These are phyloP conservation scores for Neonectria magnoliae DNA, from an alignment of 2,329 filamentous ascomycete genomes.

Conservation along the genomic window DNA sequence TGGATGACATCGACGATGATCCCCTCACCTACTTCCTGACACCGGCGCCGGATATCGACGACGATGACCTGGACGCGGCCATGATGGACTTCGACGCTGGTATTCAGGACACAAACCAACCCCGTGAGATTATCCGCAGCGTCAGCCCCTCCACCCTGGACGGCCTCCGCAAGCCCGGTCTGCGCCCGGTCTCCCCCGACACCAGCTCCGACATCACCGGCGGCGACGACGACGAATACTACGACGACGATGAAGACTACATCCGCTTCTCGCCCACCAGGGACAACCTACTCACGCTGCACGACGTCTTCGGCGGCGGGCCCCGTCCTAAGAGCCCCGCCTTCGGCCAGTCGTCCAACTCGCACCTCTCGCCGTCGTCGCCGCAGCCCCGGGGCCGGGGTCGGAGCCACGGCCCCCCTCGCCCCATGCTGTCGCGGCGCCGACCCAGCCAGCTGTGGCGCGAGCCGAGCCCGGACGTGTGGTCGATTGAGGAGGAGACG, in stretches of 20 bases:
- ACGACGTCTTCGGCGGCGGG: slow-evolving; percentile 54
- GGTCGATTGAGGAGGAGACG: slow-evolving; percentile 68
- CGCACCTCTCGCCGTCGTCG: slow-evolving; percentile 42
- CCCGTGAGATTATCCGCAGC: slow-evolving; percentile 60
- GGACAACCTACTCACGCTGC: slow-evolving; percentile 54
- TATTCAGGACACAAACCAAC: slow-evolving; percentile 61
- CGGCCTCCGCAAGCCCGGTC: slow-evolving; percentile 56
- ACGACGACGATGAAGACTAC: slow-evolving; percentile 62
- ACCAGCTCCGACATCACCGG: slow-evolving; percentile 53
- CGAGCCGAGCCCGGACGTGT: slow-evolving; percentile 68
- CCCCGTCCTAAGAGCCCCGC: slow-evolving; percentile 47
- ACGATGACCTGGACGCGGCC: slow-evolving; percentile 53
- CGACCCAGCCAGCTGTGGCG: slow-evolving; percentile 61
- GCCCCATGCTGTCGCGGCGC: slow-evolving; percentile 44
- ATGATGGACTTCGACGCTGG: slow-evolving; percentile 67
- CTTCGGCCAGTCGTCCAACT: slow-evolving; percentile 44
- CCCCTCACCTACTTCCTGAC: slow-evolving; percentile 67
- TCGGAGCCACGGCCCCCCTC: slow-evolving; percentile 43
- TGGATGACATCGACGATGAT: slow-evolving; percentile 62
- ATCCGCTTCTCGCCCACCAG: slow-evolving; percentile 57
- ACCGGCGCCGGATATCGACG: slow-evolving; percentile 55
- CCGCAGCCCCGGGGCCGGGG: slow-evolving; percentile 45
- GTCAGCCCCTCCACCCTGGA: slow-evolving; percentile 67
- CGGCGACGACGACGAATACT: slow-evolving; percentile 49
- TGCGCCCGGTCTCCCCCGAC: slow-evolving; percentile 41